These are phyloP conservation scores for Stromatinia cepivora DNA, from an alignment of 2,329 filamentous ascomycete genomes.

Conservation along the genomic window DNA sequence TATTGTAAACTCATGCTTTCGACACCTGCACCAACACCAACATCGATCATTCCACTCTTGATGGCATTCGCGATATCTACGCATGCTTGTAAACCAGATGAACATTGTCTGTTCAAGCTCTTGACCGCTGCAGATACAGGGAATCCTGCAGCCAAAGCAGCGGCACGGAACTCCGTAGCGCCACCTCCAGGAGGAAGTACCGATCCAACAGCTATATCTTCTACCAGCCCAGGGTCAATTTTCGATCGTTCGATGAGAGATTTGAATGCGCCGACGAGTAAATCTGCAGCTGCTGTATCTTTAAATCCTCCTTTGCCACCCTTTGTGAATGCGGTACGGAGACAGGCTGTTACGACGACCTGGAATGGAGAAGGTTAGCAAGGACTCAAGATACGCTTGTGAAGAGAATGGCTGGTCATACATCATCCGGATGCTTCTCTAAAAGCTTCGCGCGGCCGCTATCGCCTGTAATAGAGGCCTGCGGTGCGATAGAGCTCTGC, in stretches of 20 bases:
- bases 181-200: constrained; percentile 92
- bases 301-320: constrained; percentile 94
- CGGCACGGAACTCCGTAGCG: constrained; percentile 94
- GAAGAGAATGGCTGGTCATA: constrained; percentile 42
- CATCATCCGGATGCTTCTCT: constrained; percentile 67
- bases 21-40: constrained; percentile 90
- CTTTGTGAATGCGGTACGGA: constrained; percentile 89
- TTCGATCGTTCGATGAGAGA: constrained; percentile 79
- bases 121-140: constrained; percentile 82
- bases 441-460: constrained; percentile 47
- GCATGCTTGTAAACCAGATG: constrained; percentile 86
- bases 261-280: constrained; percentile 81
- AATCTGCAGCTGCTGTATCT: constrained; percentile 83
- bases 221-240: constrained; percentile 83
- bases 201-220: constrained; percentile 89
- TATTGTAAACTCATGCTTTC: constrained; percentile 96
- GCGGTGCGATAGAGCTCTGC: constrained; percentile 36
- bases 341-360: constrained; percentile 89
- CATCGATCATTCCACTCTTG: constrained; percentile 85
- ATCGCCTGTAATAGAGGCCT: constrained; percentile 22
- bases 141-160: constrained; percentile 86
- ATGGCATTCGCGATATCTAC: constrained; percentile 95
- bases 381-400: not conserved
- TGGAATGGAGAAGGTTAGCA: constrained; percentile 42
- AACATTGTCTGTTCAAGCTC: constrained; percentile 91